These are phyloP conservation scores for Kregervanrija fluxuum DNA, from an alignment of 805 yeast species.

Conservation along the genomic window DNA sequence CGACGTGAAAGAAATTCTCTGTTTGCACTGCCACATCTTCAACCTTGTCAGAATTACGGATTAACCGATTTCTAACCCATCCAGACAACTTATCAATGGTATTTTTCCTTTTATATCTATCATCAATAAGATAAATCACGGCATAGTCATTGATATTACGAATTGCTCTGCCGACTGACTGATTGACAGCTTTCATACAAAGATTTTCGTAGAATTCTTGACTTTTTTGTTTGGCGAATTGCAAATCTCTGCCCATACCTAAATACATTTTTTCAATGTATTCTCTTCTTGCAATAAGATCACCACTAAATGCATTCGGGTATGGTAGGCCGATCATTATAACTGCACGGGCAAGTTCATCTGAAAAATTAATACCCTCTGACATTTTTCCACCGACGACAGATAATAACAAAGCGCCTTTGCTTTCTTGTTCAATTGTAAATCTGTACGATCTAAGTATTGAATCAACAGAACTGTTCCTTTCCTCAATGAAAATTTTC, in stretches of 20 bases:
- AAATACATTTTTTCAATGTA: slow-evolving; percentile 51
- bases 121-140: slow-evolving; percentile 62
- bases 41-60: slow-evolving; percentile 1
- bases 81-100: slow-evolving; percentile 58
- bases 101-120: slow-evolving; percentile 37
- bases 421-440: slow-evolving; percentile 26
- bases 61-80: slow-evolving; percentile 56
- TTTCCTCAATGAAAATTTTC: slow-evolving; percentile 50
- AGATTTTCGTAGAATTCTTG: slow-evolving; percentile 67
- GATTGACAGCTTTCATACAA: slow-evolving; percentile 89
- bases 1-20: slow-evolving; percentile 4
- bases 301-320: slow-evolving; percentile 81
- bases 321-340: slow-evolving; percentile 84
- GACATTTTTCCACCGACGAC: slow-evolving; percentile 92
- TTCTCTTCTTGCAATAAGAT: slow-evolving; percentile 61
- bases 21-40: background rate
- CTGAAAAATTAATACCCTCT: slow-evolving; percentile 89
- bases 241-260: slow-evolving; percentile 37
- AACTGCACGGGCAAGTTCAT: slow-evolving; percentile 80
- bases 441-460: slow-evolving; percentile 45
- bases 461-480: slow-evolving; percentile 34
- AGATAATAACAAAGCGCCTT: slow-evolving; percentile 67
- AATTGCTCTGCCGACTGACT: slow-evolving; percentile 87
- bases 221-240: slow-evolving; percentile 41
- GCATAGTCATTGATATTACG: slow-evolving; percentile 81